Conservation (phyloP, 2,329 filamentous ascomycete species). For the Lasiodiplodia theobromae region DNA sequence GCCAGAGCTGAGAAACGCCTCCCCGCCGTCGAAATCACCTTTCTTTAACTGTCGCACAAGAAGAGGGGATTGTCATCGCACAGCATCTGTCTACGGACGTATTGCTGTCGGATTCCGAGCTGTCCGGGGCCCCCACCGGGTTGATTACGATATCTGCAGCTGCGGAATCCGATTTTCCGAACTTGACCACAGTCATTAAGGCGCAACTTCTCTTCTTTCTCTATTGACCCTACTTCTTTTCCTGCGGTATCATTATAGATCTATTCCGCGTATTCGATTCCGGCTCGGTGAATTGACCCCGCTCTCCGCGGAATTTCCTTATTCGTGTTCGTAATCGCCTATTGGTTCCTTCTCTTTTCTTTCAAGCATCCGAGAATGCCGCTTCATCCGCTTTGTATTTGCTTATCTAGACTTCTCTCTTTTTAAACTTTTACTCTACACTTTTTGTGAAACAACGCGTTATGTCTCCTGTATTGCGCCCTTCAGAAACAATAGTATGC, state of each 20-base stretch:
- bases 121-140: no score
- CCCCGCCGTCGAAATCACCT: not conserved
- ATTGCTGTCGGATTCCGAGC: no score
- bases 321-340: constrained; percentile 6
- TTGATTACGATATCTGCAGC: not conserved
- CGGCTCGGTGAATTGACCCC: not conserved
- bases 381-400: no score
- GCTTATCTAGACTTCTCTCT: not conserved
- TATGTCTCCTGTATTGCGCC: constrained; percentile 4
- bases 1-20: not conserved
- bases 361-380: not conserved
- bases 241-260: no score
- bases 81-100: not conserved
- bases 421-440: not conserved
- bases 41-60: not conserved
- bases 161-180: not conserved
- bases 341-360: not conserved
- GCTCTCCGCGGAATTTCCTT: not conserved
- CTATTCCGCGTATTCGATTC: no score
- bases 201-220: not conserved
- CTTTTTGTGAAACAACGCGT: not conserved
- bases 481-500: not conserved
- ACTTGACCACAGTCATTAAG: not conserved
- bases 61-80: not conserved
- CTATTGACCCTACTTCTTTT: no score